Conservation (phyloP, 768 basidiomycete species). For the Brasilioporus rufonigricans region DNA sequence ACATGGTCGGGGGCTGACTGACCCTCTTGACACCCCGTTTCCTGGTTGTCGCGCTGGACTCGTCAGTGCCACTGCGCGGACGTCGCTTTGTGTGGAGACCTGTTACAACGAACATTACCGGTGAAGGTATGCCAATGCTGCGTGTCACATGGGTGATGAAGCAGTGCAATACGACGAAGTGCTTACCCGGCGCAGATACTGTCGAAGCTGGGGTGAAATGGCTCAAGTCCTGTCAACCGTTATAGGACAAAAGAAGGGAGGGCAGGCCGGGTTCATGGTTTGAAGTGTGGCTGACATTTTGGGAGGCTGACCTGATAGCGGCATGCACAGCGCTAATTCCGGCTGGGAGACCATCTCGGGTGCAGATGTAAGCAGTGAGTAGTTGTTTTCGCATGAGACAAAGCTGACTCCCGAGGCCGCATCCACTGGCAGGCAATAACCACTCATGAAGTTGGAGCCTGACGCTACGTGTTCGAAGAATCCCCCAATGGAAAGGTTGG, state of each 20-base stretch:
- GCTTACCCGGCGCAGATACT: conserved; percentile 7
- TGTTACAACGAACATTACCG: conserved; percentile 24
- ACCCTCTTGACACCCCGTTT: not conserved
- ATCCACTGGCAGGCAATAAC: no score
- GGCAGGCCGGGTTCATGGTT: not conserved
- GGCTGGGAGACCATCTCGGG: no score
- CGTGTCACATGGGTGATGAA: conserved; percentile 13
- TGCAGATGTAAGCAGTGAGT: no score
- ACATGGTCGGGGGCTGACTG: not conserved
- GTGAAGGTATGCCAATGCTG: conserved; percentile 7
- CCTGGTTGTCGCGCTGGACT: not conserved
- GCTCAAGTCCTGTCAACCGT: not conserved
- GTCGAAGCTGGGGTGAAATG: not conserved
- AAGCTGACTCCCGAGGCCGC: no score
- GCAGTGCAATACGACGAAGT: not conserved
- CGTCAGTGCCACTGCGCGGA: not conserved
- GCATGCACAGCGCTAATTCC: not conserved
- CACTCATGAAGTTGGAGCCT: no score
- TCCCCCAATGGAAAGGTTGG: no score
- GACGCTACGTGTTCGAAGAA: no score
- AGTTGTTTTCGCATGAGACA: no score
- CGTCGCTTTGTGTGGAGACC: conserved; percentile 24
- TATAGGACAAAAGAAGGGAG: not conserved
- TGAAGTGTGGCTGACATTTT: conserved; percentile 14
- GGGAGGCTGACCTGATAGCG: conserved; percentile 14